Conservation (phyloP, 75 land plant genomes). For the Pinus tabuliformis region DNA sequence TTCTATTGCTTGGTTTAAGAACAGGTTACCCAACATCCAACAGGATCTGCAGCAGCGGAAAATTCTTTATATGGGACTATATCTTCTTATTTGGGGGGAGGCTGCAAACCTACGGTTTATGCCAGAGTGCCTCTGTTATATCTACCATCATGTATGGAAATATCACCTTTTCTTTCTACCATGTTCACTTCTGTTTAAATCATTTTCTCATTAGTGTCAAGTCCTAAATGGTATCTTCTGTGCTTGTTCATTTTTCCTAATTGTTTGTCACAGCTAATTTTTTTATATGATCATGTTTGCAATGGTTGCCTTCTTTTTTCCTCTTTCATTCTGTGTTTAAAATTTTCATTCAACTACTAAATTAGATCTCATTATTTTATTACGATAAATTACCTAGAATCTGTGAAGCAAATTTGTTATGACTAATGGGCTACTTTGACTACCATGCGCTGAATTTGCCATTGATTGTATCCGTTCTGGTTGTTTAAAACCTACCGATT, state of each 20-base stretch:
- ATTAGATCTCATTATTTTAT: background rate
- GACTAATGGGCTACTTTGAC: background rate
- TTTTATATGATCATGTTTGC: too few relatives aligned
- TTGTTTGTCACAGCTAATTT: too few relatives aligned
- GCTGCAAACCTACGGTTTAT: constrained; percentile 97
- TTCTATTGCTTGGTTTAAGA: background rate
- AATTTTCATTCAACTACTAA: background rate
- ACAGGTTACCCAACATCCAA: constrained; percentile 83
- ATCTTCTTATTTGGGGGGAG: constrained; percentile 98
- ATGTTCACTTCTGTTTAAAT: too few relatives aligned
- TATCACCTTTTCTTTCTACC: background rate
- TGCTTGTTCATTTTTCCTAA: too few relatives aligned
- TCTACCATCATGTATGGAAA: constrained; percentile 85
- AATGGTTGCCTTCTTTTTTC: background rate
- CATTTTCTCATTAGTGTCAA: too few relatives aligned
- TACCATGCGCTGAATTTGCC: too few relatives aligned
- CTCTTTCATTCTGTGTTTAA: background rate
- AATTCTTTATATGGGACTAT: constrained; percentile 83
- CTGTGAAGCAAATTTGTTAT: background rate
- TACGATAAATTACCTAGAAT: background rate
- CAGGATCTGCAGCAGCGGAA: constrained; percentile 89
- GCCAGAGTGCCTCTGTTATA: constrained; percentile 99
- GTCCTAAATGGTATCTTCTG: too few relatives aligned
- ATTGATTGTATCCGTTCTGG: too few relatives aligned
- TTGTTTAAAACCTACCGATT: too few relatives aligned